A percentile compares a stretch with the other conserved stretches of the same genome.
These are phyloP conservation scores for Pseudogymnoascus sp. DNA, from an alignment of 2,329 filamentous ascomycete species.

Conservation along the genomic window DNA sequence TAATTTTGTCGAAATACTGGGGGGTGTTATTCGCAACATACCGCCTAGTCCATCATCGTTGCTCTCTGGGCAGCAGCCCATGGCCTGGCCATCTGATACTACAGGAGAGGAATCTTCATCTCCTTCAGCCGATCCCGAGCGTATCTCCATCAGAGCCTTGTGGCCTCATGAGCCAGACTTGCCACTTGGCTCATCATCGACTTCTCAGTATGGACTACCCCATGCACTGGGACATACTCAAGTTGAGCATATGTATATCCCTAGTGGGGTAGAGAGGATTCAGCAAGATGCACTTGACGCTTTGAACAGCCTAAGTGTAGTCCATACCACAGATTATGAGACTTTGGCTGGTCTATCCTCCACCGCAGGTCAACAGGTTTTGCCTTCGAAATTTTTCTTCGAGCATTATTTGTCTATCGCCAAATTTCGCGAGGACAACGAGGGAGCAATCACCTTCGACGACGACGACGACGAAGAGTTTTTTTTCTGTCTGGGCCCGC, in stretches of 20 bases:
- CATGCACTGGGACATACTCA: not conserved
- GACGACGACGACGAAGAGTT: not conserved
- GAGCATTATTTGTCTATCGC: not conserved
- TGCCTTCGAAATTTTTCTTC: not conserved
- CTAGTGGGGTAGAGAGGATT: not conserved
- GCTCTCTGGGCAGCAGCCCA: not conserved
- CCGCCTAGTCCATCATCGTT: not conserved
- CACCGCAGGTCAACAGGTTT: not conserved
- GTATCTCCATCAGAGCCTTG: not conserved
- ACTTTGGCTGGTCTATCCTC: not conserved
- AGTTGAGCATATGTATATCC: not conserved
- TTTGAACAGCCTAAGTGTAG: not conserved
- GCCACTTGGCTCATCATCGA: not conserved
- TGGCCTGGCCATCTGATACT: not conserved
- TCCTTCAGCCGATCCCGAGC: not conserved
- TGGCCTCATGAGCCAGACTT: not conserved
- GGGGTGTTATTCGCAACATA: not conserved
- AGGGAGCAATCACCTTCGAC: not conserved
- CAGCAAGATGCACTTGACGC: not conserved
- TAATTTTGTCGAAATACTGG: not conserved
- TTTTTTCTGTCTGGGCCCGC: not conserved
- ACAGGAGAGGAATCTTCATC: not conserved
- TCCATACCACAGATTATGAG: not conserved
- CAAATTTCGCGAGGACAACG: not conserved
- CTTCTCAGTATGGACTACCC: not conserved